phyloP scores from a whole-genome alignment of 306 rosid genomes.

The Oemleria cerasiformis region DNA sequence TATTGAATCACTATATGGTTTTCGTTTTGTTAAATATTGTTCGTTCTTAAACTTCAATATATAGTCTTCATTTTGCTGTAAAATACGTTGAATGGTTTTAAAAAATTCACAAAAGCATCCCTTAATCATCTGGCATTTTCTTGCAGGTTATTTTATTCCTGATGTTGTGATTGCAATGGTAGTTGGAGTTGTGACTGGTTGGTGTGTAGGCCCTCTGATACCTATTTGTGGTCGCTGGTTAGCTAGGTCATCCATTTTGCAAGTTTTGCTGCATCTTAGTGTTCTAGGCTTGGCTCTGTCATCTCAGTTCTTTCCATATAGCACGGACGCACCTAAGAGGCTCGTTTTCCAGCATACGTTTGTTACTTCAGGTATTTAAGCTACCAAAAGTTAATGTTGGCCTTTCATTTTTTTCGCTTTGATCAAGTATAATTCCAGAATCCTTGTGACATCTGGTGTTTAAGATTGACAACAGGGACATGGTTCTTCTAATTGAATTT shows the following conservation, averaged over 20 bases:
- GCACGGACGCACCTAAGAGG: slow-evolving; percentile 84
- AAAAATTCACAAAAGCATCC: not conserved
- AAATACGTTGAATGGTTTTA: not conserved
- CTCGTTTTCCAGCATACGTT: slow-evolving; percentile 70
- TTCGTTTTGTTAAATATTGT: not conserved
- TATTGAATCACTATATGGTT: not conserved
- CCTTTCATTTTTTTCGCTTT: not conserved
- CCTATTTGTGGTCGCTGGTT: slow-evolving; percentile 85
- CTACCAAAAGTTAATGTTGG: slow-evolving; percentile 5
- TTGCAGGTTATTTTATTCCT: slow-evolving; percentile 76
- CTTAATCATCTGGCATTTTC: slow-evolving; percentile 23
- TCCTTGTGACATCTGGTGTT: not conserved
- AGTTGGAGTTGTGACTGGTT: slow-evolving; percentile 74
- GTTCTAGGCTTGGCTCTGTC: slow-evolving; percentile 74
- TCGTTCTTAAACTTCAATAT: not conserved
- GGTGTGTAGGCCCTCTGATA: slow-evolving; percentile 76
- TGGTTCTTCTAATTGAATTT: not conserved
- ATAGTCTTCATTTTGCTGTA: not conserved
- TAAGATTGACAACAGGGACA: not conserved
- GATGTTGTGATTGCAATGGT: slow-evolving; percentile 68
- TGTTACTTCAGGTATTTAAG: slow-evolving; percentile 69
- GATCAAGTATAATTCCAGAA: not conserved
- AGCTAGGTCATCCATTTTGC: slow-evolving; percentile 76
- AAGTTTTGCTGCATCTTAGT: slow-evolving; percentile 67
- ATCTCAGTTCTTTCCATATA: slow-evolving; percentile 90